Conservation (phyloP, 148 eudicot species). For the Bassia scoparia region DNA sequence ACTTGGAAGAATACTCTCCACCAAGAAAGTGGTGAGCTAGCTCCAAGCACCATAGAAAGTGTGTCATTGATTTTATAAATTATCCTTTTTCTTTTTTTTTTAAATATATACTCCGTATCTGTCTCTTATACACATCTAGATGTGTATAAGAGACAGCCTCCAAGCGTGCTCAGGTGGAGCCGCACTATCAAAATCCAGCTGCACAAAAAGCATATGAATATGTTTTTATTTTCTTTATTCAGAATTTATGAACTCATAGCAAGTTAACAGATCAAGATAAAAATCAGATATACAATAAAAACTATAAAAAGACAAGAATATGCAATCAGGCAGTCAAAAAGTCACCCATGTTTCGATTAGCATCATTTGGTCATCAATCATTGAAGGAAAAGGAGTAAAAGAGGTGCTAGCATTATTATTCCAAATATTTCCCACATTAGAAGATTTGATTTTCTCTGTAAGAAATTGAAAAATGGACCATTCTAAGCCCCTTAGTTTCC, state of each 20-base stretch:
- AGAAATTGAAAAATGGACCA: not conserved
- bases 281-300: not conserved
- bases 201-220: slow-evolving; percentile 21
- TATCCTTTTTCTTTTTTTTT: too few relatives aligned
- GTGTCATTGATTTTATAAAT: too few relatives aligned
- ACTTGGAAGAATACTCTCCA: too few relatives aligned
- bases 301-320: not conserved
- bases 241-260: not conserved
- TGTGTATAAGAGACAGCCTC: too few relatives aligned
- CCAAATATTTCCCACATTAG: not conserved
- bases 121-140: too few relatives aligned
- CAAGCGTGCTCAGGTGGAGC: slow-evolving; percentile 92
- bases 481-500: not conserved
- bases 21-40: too few relatives aligned
- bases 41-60: too few relatives aligned
- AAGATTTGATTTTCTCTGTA: not conserved
- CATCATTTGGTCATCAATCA: not conserved
- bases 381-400: not conserved
- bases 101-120: too few relatives aligned
- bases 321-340: not conserved
- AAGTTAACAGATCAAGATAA: not conserved
- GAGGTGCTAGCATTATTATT: slow-evolving; percentile 6
- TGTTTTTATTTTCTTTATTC: not conserved
- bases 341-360: not conserved
- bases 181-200: slow-evolving; percentile 94